Base-by-base conservation (phyloP, 208 protist species). In the Crithidia thermophila region DNA sequence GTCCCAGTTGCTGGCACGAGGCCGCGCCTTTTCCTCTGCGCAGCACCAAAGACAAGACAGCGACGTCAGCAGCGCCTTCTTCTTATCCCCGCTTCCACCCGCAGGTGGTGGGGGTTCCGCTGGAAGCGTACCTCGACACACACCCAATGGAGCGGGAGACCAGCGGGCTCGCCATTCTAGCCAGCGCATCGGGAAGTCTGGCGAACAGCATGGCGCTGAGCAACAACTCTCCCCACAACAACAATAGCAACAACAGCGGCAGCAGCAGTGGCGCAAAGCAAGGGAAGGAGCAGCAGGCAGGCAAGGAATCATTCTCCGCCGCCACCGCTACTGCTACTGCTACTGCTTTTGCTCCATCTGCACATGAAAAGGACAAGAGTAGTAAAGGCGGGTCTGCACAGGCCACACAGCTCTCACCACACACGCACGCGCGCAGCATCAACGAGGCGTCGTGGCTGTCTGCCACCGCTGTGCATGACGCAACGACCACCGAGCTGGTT, bases 1-100 rank as follows among this genome's bases (percentile, higher is more conserved):
- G 68, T 31, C 58, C 60, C 8, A 68, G 60, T 3, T 36, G 68
- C 25, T 75, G 68, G 68, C 37, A 75, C 23, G 52, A 67, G 34
- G 8, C 57, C 14, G 52, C 30, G 13, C 68, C 68, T 1, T 75
- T 62, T 27, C 68, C 68, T 0, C 51, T 49, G 42, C 60, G 60
- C 33, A 50, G 31, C 37, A n/a, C 49, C 40, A 18, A 8, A 27
- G 25, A 37, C 25, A 36, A 50, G 3, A 45, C 4, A 7, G 37
- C 33, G 20, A 20, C 62, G 18, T 21, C 33, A 7, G 31, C 36
- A 20, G 37, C 37, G 51, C 20, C 20, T 18, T n/a, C n/a, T n/a
- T n/a, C 33, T 4, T 46, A 49, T 6, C 60, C 68, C 4, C 18
- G 14, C 2, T 47, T 75, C 23, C 60, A 75, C 20, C 68, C 68